Percentiles rank a stretch among this genome's conserved stretches.
Conservation (phyloP, 805 yeast genomes). For the Wickerhamomyces alni region DNA sequence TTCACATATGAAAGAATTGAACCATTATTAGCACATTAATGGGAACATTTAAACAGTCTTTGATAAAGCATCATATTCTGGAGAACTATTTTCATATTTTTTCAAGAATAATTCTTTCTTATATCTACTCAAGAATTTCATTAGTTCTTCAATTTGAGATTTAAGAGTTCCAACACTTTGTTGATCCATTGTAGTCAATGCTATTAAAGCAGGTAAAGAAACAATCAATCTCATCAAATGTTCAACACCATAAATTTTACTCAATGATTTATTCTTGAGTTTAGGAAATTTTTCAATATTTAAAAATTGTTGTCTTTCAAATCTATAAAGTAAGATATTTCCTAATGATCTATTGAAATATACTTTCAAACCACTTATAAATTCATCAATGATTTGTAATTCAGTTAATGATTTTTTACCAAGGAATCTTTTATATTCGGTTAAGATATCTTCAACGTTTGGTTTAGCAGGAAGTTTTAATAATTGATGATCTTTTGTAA, state of each 20-base stretch:
- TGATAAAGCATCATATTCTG: conserved; percentile 37
- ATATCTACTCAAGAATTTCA: conserved; percentile 45
- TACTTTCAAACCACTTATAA: conserved; percentile 58
- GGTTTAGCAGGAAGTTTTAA: conserved; percentile 57
- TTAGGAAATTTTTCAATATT: conserved; percentile 36
- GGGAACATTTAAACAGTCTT: conserved; percentile 12
- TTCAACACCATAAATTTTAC: conserved; percentile 68
- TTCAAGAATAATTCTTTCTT: conserved; percentile 30
- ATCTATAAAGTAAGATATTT: conserved; percentile 62
- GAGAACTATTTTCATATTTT: conserved; percentile 45
- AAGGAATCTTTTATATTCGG: conserved; percentile 36
- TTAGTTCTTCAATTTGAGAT: conserved; percentile 46
- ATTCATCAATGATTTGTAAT: conserved; percentile 52
- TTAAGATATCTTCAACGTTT: conserved; percentile 48
- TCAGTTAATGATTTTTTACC: conserved; percentile 28
- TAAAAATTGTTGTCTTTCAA: conserved; percentile 69
- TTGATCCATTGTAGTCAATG: conserved; percentile 77
- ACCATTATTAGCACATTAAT: conserved; percentile 8
- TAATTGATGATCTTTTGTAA: conserved; percentile 74
- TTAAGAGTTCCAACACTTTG: conserved; percentile 54
- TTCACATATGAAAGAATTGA: conserved; percentile 19
- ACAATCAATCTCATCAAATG: conserved; percentile 76
- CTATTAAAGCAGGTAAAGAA: conserved; percentile 75
- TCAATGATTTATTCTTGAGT: conserved; percentile 27
- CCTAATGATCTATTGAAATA: conserved; percentile 76